Percentiles rank a stretch among this genome's conserved stretches.
Evolutionary conservation across 495 filamentous ascomycete genomes (phyloP).

Genomic region (Extremus antarcticus): DNA sequence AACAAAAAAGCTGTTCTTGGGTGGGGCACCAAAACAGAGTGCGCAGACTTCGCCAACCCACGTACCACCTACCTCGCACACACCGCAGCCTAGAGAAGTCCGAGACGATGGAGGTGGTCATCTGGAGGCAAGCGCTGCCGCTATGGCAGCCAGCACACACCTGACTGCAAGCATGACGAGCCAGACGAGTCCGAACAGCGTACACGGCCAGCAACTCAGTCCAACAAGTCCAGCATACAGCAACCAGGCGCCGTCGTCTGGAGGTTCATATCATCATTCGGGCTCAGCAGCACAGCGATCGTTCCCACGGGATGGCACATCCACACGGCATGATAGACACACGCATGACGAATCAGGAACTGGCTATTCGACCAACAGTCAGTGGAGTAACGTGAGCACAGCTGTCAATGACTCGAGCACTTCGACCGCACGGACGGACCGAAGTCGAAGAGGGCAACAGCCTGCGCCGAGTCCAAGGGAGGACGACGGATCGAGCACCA

Average conservation of each 20-base stretch:
- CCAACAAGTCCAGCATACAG: constrained; percentile 67
- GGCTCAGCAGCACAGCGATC: constrained; percentile 34
- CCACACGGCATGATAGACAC: constrained; percentile 31
- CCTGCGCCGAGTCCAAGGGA: constrained; percentile 17
- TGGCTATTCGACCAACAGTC: constrained; percentile 23
- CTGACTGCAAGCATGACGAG: constrained; percentile 49
- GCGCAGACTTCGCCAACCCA: constrained; percentile 54
- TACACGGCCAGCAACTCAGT: constrained; percentile 32
- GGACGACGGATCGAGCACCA: constrained; percentile 12
- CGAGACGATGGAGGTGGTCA: constrained; percentile 38
- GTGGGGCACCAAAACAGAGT: constrained; percentile 64
- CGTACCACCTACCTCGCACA: constrained; percentile 1
- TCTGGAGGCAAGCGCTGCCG: constrained; percentile 53
- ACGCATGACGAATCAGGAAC: constrained; percentile 15
- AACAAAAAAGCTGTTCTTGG: constrained; percentile 79
- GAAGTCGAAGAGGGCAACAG: constrained; percentile 6
- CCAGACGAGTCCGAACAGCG: constrained; percentile 60
- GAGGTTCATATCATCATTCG: constrained; percentile 16
- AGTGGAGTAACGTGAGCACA: constrained; percentile 28
- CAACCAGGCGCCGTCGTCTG: constrained; percentile 31
- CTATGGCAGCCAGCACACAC: constrained; percentile 64
- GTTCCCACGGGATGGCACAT: constrained; percentile 37
- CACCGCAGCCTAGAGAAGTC: constrained; percentile 18
- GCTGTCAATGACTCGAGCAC: constrained; percentile 6
- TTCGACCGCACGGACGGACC: background rate